Evolutionary conservation across 805 yeast species (phyloP).

Genomic region (Candida nemodendra): DNA sequence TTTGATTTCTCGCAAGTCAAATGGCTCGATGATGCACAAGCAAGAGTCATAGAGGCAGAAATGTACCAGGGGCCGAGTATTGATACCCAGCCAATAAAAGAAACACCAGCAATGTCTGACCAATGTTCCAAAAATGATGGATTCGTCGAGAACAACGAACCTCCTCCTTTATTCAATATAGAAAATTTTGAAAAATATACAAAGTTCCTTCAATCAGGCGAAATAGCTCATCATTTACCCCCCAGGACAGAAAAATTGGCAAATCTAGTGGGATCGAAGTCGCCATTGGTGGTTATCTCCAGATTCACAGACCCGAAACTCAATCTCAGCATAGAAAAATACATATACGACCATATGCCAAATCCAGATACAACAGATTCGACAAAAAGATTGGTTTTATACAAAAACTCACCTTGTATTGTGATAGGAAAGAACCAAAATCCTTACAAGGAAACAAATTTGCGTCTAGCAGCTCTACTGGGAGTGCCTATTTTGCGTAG

Average conservation of each 20-base stretch:
- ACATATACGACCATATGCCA: constrained; percentile 66
- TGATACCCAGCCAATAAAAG: constrained; percentile 1
- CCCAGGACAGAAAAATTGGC: constrained; percentile 14
- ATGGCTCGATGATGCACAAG: constrained; percentile 6
- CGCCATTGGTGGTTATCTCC: constrained; percentile 61
- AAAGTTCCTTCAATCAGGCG: constrained; percentile 16
- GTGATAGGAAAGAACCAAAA: constrained; percentile 96
- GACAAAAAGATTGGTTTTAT: constrained; percentile 62
- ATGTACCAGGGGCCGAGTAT: neutral
- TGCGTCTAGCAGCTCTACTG: constrained; percentile 49
- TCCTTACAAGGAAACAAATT: constrained; percentile 83
- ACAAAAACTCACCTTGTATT: constrained; percentile 79
- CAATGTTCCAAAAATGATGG: constrained; percentile 20
- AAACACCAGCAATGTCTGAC: constrained; percentile 1
- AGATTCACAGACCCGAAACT: constrained; percentile 61
- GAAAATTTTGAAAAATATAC: constrained; percentile 4
- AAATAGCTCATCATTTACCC: constrained; percentile 5
- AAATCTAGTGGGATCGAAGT: constrained; percentile 10
- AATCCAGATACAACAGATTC: constrained; percentile 27
- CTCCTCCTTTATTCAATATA: constrained; percentile 3
- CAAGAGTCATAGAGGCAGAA: neutral
- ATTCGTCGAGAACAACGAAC: neutral
- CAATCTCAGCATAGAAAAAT: constrained; percentile 82
- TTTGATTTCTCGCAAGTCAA: constrained; percentile 28
- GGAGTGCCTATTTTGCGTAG: constrained; percentile 73